Evolutionary conservation across 176 grass and related monocot species (phyloP).

Genomic region (Dactylis glomerata): DNA sequence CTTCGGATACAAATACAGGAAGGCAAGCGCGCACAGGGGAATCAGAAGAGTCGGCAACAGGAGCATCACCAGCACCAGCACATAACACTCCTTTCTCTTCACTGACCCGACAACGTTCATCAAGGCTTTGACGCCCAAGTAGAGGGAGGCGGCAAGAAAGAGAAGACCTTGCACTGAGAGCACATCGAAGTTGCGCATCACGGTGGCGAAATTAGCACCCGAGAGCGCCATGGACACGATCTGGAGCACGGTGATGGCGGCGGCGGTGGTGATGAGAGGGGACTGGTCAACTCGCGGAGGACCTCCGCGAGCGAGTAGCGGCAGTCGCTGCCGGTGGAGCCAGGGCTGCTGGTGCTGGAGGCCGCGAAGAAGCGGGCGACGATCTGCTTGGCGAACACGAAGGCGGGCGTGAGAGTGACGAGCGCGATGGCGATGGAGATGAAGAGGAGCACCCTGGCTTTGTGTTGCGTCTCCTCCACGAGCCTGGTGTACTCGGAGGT

Average conservation of each 20-base stretch:
- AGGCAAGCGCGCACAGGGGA: background rate
- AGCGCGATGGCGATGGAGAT: background rate
- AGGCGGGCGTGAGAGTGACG: background rate
- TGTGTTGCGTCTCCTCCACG: background rate
- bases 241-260: background rate
- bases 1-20: background rate
- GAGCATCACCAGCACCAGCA: background rate
- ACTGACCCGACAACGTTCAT: background rate
- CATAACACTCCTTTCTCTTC: background rate
- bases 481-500: constrained; percentile 18
- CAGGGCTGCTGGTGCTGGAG: background rate
- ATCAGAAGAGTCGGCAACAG: background rate
- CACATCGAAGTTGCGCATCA: background rate
- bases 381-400: background rate
- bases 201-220: background rate
- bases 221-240: background rate
- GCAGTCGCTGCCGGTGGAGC: constrained; percentile 19
- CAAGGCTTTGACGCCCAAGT: background rate
- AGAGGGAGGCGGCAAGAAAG: background rate
- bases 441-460: background rate
- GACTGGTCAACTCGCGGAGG: background rate
- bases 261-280: background rate
- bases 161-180: background rate
- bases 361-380: constrained; percentile 1
- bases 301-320: background rate